Conservation (phyloP, 495 filamentous ascomycete species). For the Xylaria castorea region DNA sequence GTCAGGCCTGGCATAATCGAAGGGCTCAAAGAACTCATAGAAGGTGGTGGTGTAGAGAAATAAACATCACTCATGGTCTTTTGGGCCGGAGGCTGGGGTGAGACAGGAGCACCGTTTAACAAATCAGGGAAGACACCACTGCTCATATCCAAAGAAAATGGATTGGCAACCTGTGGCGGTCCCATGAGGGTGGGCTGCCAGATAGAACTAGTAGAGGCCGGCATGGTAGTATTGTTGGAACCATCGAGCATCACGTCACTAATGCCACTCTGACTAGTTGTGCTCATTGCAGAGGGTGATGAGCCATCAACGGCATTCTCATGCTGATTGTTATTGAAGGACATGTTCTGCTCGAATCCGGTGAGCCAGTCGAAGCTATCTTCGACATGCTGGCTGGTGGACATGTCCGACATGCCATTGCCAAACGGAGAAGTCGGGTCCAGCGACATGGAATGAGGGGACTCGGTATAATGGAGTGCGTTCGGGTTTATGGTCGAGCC, state of each 20-base stretch:
- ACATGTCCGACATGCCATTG: conserved; percentile 67
- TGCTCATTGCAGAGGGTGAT: conserved; percentile 93
- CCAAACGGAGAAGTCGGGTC: conserved; percentile 79
- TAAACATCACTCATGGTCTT: conserved; percentile 60
- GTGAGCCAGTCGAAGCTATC: conserved; percentile 89
- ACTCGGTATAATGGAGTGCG: conserved; percentile 90
- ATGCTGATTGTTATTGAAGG: conserved; percentile 65
- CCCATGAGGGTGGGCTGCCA: conserved; percentile 75
- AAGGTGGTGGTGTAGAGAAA: conserved; percentile 68
- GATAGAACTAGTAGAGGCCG: conserved; percentile 57
- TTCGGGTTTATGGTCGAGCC: conserved; percentile 91
- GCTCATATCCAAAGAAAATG: conserved; percentile 67
- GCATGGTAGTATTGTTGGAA: conserved; percentile 62
- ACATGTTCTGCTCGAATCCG: conserved; percentile 78
- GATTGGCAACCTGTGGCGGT: conserved; percentile 62
- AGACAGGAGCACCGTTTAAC: conserved; percentile 64
- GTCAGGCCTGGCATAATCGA: conserved; percentile 57
- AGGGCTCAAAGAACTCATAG: conserved; percentile 68
- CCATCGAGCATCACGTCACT: conserved; percentile 93
- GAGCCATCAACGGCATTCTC: conserved; percentile 89
- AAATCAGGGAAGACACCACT: conserved; percentile 65
- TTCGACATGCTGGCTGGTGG: conserved; percentile 65
- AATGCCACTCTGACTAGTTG: conserved; percentile 86
- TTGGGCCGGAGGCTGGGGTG: conserved; percentile 64
- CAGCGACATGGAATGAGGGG: conserved; percentile 73